A percentile compares a stretch with the other conserved stretches of the same genome.
These are phyloP conservation scores for Lupinus albus DNA, from an alignment of 306 rosid species.

Conservation along the genomic window DNA sequence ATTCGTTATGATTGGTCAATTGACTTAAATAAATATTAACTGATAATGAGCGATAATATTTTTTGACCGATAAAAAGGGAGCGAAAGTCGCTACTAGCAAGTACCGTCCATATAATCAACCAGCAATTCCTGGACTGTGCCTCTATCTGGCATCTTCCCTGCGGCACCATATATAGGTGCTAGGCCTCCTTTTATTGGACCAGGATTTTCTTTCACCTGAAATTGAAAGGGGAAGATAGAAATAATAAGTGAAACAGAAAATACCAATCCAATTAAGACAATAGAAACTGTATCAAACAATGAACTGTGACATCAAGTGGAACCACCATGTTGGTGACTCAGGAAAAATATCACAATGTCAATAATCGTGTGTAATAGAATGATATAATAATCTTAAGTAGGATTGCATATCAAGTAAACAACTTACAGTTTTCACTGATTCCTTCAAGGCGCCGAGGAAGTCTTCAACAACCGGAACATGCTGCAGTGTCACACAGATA, in stretches of 20 bases:
- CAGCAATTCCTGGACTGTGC: conserved; percentile 77
- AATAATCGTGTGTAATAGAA: not conserved
- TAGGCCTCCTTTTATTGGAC: conserved; percentile 86
- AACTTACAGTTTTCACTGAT: conserved; percentile 78
- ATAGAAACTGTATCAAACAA: conserved; percentile 3
- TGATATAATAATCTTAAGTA: conserved; percentile 26
- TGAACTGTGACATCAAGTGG: conserved; percentile 31
- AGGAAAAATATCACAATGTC: conserved; percentile 8
- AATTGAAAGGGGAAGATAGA: not conserved
- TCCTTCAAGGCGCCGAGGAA: conserved; percentile 73
- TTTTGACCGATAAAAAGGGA: no score
- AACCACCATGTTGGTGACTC: conserved; percentile 26
- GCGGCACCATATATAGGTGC: conserved; percentile 98
- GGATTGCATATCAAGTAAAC: conserved; percentile 26
- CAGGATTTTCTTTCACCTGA: conserved; percentile 91
- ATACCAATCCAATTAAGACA: conserved; percentile 29
- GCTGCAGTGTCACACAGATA: conserved; percentile 91
- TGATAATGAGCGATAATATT: no score
- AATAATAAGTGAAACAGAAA: not conserved
- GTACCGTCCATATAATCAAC: conserved; percentile 88
- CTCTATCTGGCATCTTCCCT: conserved; percentile 95
- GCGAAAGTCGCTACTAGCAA: conserved; percentile 49
- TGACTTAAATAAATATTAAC: no score
- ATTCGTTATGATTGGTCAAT: no score
- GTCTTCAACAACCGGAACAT: conserved; percentile 66